Conservation (phyloP, 2,329 filamentous ascomycete species). For the Aureobasidium sp. region DNA sequence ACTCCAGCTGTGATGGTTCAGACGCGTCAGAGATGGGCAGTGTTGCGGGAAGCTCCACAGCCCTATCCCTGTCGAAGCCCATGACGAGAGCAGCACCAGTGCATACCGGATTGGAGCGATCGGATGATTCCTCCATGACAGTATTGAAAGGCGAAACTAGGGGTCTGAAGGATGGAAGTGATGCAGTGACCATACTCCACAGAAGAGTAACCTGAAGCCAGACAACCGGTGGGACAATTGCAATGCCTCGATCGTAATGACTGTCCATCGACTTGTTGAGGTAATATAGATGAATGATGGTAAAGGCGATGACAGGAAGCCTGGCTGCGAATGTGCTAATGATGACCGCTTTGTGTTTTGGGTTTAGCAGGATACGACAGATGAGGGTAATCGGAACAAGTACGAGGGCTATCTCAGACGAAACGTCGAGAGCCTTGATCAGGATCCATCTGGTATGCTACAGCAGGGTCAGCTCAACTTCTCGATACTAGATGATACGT, state of each 20-base stretch:
- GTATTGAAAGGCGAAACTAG: conserved; percentile 5
- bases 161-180: conserved; percentile 13
- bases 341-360: conserved; percentile 6
- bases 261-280: not conserved
- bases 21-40: not conserved
- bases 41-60: not conserved
- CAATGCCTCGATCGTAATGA: not conserved
- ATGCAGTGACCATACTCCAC: conserved; percentile 14
- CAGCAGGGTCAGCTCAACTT: not conserved
- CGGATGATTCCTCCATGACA: not conserved
- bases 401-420: conserved; percentile 13
- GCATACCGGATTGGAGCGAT: not conserved
- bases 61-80: not conserved
- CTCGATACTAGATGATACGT: not conserved
- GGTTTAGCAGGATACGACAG: conserved; percentile 10
- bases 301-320: conserved; percentile 4
- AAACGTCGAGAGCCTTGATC: conserved; percentile 10
- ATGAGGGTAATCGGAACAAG: conserved; percentile 11
- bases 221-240: conserved; percentile 3
- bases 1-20: not conserved
- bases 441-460: conserved; percentile 8
- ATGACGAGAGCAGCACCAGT: not conserved
- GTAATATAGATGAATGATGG: not conserved
- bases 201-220: conserved; percentile 10
- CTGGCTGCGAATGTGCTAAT: not conserved